phyloP scores from a whole-genome alignment of 1,284 basidiomycete species.

The Coniophora puteana region DNA sequence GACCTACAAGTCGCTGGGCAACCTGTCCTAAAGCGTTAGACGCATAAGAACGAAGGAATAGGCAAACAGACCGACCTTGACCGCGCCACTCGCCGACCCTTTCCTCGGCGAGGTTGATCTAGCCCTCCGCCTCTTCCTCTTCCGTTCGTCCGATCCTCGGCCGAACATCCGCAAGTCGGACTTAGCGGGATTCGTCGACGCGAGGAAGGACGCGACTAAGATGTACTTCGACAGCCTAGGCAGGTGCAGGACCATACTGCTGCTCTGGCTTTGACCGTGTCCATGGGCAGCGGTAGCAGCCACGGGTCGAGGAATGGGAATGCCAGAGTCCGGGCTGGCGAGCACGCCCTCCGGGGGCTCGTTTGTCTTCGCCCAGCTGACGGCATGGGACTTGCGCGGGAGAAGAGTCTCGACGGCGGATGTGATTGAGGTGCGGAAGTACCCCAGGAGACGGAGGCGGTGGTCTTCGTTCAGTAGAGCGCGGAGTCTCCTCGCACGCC shows the following conservation, averaged over 20 bases:
- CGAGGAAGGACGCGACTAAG: constrained; percentile 79
- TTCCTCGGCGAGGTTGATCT: constrained; percentile 41
- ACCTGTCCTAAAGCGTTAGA: constrained; percentile 51
- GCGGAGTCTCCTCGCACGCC: no score
- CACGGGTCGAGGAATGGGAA: neutral
- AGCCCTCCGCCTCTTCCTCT: constrained; percentile 46
- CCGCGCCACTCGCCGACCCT: constrained; percentile 27
- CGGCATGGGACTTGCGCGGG: constrained; percentile 59
- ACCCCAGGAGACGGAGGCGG: constrained; percentile 56
- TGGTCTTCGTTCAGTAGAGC: constrained; percentile 47
- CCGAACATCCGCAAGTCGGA: constrained; percentile 84
- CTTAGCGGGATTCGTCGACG: constrained; percentile 83
- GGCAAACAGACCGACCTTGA: neutral
- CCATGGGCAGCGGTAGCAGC: constrained; percentile 10
- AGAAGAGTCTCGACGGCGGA: constrained; percentile 61
- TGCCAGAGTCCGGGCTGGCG: constrained; percentile 7
- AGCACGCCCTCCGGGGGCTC: constrained; percentile 12
- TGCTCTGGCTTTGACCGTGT: constrained; percentile 14
- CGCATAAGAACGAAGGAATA: neutral
- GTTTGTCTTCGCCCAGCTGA: constrained; percentile 53
- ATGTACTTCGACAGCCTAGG: constrained; percentile 71
- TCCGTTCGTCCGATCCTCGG: constrained; percentile 63
- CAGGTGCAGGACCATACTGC: constrained; percentile 27
- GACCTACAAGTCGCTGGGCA: constrained; percentile 79
- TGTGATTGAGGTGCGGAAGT: constrained; percentile 58